phyloP scores from a whole-genome alignment of 768 basidiomycete species.

The Lanmaoa rubissima region DNA sequence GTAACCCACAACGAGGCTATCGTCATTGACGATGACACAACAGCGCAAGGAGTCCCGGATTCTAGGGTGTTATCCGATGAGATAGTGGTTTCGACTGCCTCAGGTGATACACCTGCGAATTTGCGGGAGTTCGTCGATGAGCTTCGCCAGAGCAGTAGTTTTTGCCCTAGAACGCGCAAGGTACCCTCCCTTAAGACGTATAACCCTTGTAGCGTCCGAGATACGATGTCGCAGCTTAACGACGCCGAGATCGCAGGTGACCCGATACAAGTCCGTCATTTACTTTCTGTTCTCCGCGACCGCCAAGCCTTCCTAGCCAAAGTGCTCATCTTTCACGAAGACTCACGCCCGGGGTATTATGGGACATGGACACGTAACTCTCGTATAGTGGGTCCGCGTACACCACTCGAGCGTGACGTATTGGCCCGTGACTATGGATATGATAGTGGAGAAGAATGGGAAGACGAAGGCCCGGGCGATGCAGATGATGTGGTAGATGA shows the following conservation, averaged over 20 bases:
- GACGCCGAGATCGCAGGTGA: constrained; percentile 81
- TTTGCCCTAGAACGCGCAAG: constrained; percentile 18
- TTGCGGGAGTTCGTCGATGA: constrained; percentile 18
- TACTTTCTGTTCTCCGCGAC: constrained; percentile 61
- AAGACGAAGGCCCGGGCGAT: constrained; percentile 74
- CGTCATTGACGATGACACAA: constrained; percentile 48
- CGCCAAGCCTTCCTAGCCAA: constrained; percentile 69
- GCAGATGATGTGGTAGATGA: constrained; percentile 71
- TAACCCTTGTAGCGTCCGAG: constrained; percentile 39
- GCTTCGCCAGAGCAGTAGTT: constrained; percentile 33
- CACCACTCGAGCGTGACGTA: constrained; percentile 77
- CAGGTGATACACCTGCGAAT: not conserved
- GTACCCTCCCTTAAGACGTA: constrained; percentile 29
- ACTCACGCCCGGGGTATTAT: constrained; percentile 88
- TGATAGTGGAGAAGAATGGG: constrained; percentile 97
- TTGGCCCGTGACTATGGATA: constrained; percentile 83
- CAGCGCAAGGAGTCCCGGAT: constrained; percentile 8
- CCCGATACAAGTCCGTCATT: constrained; percentile 59
- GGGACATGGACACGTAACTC: constrained; percentile 93
- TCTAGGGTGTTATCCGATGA: constrained; percentile 7
- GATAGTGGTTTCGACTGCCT: not conserved
- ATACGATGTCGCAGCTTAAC: constrained; percentile 59
- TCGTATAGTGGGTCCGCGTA: constrained; percentile 73
- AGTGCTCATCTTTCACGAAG: constrained; percentile 78
- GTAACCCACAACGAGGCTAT: constrained; percentile 48